Evolutionary conservation across 2,329 filamentous ascomycete genomes (phyloP).

Genomic region (Monilinia polystroma): DNA sequence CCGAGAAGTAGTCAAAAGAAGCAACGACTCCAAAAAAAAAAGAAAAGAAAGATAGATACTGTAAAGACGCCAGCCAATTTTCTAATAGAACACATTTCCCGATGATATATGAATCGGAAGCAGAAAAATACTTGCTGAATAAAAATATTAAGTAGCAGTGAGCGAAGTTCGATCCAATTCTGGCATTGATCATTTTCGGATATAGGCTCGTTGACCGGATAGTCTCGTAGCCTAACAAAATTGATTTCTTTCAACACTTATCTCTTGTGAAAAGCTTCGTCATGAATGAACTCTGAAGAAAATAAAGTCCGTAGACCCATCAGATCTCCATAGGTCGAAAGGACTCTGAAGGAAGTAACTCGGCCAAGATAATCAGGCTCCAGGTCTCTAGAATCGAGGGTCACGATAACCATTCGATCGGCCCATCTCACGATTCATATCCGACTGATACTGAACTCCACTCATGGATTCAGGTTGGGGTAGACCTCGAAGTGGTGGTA

Average conservation of each 20-base stretch:
- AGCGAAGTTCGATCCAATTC: background rate
- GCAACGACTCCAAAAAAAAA: background rate
- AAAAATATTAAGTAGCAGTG: background rate
- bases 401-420: conserved; percentile 16
- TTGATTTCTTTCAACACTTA: background rate
- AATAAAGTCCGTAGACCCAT: background rate
- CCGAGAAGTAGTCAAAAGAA: background rate
- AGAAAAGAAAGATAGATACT: conserved; percentile 9
- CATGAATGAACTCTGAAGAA: background rate
- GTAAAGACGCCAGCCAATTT: conserved; percentile 7
- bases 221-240: background rate
- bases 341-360: background rate
- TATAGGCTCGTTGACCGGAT: background rate
- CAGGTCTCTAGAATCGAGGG: conserved; percentile 19
- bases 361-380: background rate
- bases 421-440: conserved; percentile 13
- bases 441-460: conserved; percentile 56
- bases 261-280: background rate
- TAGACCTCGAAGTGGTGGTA: conserved; percentile 38
- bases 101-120: background rate
- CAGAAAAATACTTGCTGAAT: background rate
- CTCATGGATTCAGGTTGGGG: conserved; percentile 59
- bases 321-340: background rate
- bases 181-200: background rate
- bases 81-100: conserved; percentile 16